Base-by-base conservation (phyloP, 768 basidiomycete genomes). In the Krasilnikovozyma curviuscula region DNA sequence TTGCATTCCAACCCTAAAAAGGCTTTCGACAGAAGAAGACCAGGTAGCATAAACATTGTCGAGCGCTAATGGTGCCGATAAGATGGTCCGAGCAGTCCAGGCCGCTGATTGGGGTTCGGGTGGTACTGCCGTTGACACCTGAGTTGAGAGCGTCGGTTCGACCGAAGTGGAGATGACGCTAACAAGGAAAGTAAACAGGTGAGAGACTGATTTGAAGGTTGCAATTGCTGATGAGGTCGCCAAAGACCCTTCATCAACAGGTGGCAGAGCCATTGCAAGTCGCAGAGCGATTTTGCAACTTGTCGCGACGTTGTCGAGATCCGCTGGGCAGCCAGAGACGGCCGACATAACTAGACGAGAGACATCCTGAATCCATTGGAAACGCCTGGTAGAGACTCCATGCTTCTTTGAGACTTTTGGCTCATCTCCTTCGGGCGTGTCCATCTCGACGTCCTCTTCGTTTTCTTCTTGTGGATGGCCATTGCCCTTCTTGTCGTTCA, bases 171-270 rank as follows among this genome's bases (percentile, higher is more conserved):
- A 59, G 40, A 77, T 42, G 9, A 78, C 54, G 16, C 62, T 55
- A 7, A 46, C 54, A 25, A 81, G 37, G 55, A 77, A 78, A 48
- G 77, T 66, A 49, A 68, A 70, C 12, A 79, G 59, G 9, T 67
- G 65, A n/a, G 61, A 55, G 30, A 71, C 69, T 80, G 79, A 82
- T 59, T 76, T 73, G 1, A 75, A 73, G 27, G 64, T n/a, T n/a
- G n/a, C n/a, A n/a, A n/a, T n/a, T n/a, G n/a, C n/a, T n/a, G n/a
- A n/a, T n/a, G n/a, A n/a, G n/a, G n/a, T n/a, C n/a, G n/a, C n/a
- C n/a, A n/a, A n/a, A n/a, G n/a, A n/a, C n/a, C n/a, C n/a, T n/a
- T n/a, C n/a, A n/a, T n/a, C n/a, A n/a, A n/a, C n/a, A n/a, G n/a
- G n/a, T n/a, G n/a, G n/a, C n/a, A n/a, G n/a, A n/a, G n/a, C n/a